phyloP scores from a whole-genome alignment of 192 early-diverging fungal genomes.

The Linnemannia schmuckeri region DNA sequence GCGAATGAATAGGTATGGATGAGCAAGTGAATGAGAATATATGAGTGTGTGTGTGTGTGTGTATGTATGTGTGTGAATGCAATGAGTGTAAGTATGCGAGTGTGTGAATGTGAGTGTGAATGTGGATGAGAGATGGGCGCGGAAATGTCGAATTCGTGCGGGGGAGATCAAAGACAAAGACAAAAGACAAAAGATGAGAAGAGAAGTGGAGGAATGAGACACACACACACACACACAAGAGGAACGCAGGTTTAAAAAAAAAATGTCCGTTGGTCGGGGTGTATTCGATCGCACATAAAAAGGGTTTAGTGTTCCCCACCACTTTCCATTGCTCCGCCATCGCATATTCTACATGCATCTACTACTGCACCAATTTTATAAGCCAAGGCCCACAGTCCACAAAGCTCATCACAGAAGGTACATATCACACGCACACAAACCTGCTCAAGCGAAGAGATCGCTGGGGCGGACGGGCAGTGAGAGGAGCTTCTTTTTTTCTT shows the following conservation, averaged over 20 bases:
- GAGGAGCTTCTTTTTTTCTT: neutral
- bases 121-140: neutral
- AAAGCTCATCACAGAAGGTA: too few relatives aligned
- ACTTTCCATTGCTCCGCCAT: too few relatives aligned
- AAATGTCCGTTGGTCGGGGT: neutral
- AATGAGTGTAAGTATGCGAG: neutral
- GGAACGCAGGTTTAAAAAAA: neutral
- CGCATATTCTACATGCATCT: too few relatives aligned
- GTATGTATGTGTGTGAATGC: neutral
- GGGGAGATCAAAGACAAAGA: neutral
- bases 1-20: neutral
- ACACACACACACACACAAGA: neutral
- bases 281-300: too few relatives aligned
- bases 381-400: too few relatives aligned
- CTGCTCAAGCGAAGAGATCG: neutral
- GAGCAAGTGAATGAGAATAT: neutral
- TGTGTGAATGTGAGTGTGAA: too few relatives aligned
- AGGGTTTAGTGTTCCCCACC: too few relatives aligned
- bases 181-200: neutral
- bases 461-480: neutral
- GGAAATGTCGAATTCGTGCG: neutral
- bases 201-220: neutral
- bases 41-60: neutral
- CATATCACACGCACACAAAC: neutral
- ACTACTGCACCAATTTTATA: too few relatives aligned